Evolutionary conservation across 306 rosid genomes (phyloP).

Genomic region (Ochetophila trinervis): DNA sequence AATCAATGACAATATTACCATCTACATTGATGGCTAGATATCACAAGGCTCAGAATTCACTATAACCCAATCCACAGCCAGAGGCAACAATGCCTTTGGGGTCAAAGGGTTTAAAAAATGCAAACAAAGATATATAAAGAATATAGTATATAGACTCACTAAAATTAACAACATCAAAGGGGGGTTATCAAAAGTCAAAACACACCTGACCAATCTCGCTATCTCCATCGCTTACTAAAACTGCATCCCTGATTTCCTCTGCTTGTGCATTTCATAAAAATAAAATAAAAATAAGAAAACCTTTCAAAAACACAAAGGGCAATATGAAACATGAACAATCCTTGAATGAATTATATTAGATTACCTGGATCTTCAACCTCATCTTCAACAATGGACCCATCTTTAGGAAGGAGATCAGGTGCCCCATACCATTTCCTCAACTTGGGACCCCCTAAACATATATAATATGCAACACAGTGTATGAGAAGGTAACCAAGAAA

Average conservation of each 20-base stretch:
- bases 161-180: background rate
- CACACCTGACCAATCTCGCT: conserved; percentile 94
- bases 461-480: background rate
- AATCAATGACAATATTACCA: conserved; percentile 87
- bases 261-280: conserved; percentile 41
- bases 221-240: conserved; percentile 84
- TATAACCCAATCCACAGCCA: conserved; percentile 21
- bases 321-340: conserved; percentile 5
- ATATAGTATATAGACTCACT: background rate
- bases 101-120: too few species aligned
- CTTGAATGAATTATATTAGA: background rate
- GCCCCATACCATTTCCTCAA: conserved; percentile 95
- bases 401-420: conserved; percentile 72
- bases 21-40: conserved; percentile 58
- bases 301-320: background rate
- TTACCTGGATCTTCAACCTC: conserved; percentile 56
- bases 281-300: conserved; percentile 21
- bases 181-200: background rate
- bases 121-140: background rate
- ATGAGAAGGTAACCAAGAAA: background rate
- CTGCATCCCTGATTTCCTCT: conserved; percentile 69
- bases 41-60: conserved; percentile 32
- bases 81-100: background rate
- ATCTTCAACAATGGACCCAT: conserved; percentile 44
- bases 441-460: conserved; percentile 74